Base-by-base conservation (phyloP, 2,329 filamentous ascomycete genomes). In the Alternaria brassicae region DNA sequence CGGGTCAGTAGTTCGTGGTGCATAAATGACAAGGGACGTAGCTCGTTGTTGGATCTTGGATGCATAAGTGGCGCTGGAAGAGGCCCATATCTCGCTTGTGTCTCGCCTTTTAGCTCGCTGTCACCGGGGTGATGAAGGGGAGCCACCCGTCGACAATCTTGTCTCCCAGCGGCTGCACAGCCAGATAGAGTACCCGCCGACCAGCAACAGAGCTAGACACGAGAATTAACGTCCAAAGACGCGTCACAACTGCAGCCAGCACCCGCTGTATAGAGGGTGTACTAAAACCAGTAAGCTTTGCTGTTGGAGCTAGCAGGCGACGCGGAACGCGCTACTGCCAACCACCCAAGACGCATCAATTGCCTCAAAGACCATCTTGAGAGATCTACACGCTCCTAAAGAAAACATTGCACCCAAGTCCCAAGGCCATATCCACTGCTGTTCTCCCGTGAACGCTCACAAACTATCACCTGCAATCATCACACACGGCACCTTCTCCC, bases 321-420 rank as follows among this genome's bases (percentile, higher is more conserved):
- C 68, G 61, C 60, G 61, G 63, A 61, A 62, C 66, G 61, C 56
- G 62, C 61, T 57, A 53, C 58, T 32, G 56, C 61, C 59, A 65
- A 53, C 63, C 59, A 58, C 55, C 41, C 45, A 56, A 42, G 54
- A 40, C 42, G 53, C 60, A 45, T 65, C 64, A 68, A 69, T 68
- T 58, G 56, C 66, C 60, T 60, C 56, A 61, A 60, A 60, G 56
- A 61, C 41, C 34, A 40, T 32, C 34, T 58, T 39, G 50, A 34
- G 19, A 36, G 17, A 55, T 53, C 42, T 58, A 44, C 53, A 50
- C 48, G 32, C 37, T 25, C 51, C 28, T 32, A 45, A 58, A 54
- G 19, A 37, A 52, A 55, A 42, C 48, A 34, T 39, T 52, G 52
- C 36, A 28, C n/a, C 32, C 39, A n/a, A 41, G 13, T 27, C n/a